phyloP scores from a whole-genome alignment of 768 basidiomycete species.

The Mycena alexandri region DNA sequence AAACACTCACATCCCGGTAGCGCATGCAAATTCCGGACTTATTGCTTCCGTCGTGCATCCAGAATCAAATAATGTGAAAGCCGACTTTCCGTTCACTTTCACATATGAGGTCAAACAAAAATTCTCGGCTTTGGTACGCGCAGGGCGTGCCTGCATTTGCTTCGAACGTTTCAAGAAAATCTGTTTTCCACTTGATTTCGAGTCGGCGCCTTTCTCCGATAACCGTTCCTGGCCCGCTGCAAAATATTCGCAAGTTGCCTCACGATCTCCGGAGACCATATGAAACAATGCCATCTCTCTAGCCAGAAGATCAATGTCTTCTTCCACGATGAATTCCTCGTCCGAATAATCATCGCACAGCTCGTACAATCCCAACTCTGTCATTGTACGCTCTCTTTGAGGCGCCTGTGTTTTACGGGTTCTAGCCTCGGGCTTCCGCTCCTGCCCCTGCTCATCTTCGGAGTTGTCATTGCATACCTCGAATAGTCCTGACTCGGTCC shows the following conservation, averaged over 20 bases:
- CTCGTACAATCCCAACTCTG: not conserved
- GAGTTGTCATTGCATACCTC: no score
- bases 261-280: no score
- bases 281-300: not conserved
- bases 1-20: no score
- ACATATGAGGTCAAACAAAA: constrained; percentile 5
- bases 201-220: no score
- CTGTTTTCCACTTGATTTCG: no score
- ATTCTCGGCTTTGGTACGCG: not conserved
- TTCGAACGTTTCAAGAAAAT: not conserved
- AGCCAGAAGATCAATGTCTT: not conserved
- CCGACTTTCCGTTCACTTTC: not conserved
- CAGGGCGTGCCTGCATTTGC: not conserved
- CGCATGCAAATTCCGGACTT: no score
- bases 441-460: no score
- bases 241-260: no score
- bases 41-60: not conserved
- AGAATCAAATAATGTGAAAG: not conserved
- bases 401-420: no score
- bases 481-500: no score
- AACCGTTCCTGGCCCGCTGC: no score
- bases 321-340: not conserved
- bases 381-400: not conserved
- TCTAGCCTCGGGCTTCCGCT: no score
- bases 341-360: constrained; percentile 3